Base-by-base conservation (phyloP, 2,329 filamentous ascomycete genomes). In the Hymenoscyphus occultus region DNA sequence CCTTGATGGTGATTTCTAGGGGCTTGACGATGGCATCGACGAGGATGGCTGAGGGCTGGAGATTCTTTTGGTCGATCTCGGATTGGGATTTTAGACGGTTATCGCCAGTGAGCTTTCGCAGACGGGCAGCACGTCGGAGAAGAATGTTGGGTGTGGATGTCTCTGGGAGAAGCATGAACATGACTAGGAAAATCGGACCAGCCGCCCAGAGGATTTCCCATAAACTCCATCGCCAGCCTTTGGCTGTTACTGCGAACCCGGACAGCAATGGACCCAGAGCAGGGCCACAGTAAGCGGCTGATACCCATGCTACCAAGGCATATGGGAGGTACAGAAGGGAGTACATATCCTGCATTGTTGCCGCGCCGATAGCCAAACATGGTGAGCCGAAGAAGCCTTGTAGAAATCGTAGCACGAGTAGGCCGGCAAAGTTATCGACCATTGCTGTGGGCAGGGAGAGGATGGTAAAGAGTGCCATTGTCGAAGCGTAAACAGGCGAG, bases 391-490 rank as follows among this genome's bases (percentile, higher is more conserved):
- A 87, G 79, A 90, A 87, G 1, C 86, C 87, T 65, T 86, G 84
- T 3, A 90, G 75, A 76, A 89, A 89, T 1, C 87, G 82, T 2
- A 88, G 78, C 2, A 89, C 84, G 70, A 90, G 81, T 10, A 92
- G 79, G 0, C 86, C 86, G 0, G 84, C 77, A 61, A 87, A 89
- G 77, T 87, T 89, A 56, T 83, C 76, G 3, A 85, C 85, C 0
- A 91, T 74, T 0, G 87, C 85, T 0, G 87, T 85, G 0, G 88
- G 88, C 16, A 91, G 82, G 5, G 83, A 85, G 12, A 92, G 76
- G 66, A 91, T 82, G 59, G 89, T 85, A 74, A 91, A 92, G 35
- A 91, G 78, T 65, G 84, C 83, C 78, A 91, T 88, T 10, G 88
- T 88, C 69, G 84, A 74, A 42, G 90, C 83, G 75, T 92, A 92